Base-by-base conservation (phyloP, 441 rosid genomes). In the Aleurites moluccanus region DNA sequence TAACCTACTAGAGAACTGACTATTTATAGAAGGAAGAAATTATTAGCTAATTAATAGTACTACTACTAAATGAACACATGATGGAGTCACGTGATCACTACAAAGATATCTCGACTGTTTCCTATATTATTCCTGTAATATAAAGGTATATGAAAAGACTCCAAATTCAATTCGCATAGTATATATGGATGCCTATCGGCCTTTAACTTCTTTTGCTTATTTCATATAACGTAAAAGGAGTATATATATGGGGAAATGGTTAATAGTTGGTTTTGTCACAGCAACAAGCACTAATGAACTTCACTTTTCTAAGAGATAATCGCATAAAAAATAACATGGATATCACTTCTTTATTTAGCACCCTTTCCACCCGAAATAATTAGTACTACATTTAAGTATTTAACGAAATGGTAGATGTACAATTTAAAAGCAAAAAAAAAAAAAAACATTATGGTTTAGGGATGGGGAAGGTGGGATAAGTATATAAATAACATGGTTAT, bases 71-170 rank as follows among this genome's bases (percentile, higher is more conserved):
- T 3, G 2, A n/a, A 21, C 52, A 38, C 38, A 50, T 56, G 73
- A 14, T 35, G 11, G 5, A 2, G 42, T 71, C 65, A 71, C 66
- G 64, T 70, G 73, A 38, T 35, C 6, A 16, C 56, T 42, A 66
- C 35, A 66, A 8, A 10, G 35, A n/a, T n/a, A n/a, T n/a, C n/a
- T n/a, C 18, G 13, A 47, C 52, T 47, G 52, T 47, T 3, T 11
- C 3, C 2, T 60, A 38, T 60, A 60, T 6, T 38, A 15, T 60
- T 60, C 18, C 38, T 11, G n/a, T n/a, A n/a, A n/a, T n/a, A n/a
- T n/a, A 38, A 38, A 38, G 40, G 40, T 1, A 30, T 62, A 27
- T 9, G 20, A 18, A 60, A 60, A 7, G 15, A 42, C 44, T 38
- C 40, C 40, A 5, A 62, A 30, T 30, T 62, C 2, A 6, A 18